A percentile compares a stretch with the other conserved stretches of the same genome.
Conservation (phyloP, 148 eudicot species). For the Talinum fruticosum region DNA sequence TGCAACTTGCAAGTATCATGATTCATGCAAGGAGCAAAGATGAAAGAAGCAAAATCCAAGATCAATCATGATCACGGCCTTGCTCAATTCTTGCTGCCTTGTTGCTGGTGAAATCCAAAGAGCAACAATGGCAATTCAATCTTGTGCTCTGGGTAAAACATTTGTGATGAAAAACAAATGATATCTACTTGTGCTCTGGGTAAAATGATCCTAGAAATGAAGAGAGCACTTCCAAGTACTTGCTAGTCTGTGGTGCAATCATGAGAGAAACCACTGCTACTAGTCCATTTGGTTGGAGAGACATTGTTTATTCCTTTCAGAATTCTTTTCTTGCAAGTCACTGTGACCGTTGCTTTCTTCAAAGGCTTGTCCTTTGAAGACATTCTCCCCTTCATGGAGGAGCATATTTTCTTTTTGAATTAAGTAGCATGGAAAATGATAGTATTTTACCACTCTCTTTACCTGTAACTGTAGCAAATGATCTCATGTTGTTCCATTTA, state of each 20-base stretch:
- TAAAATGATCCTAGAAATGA: no score
- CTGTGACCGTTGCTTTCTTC: no score
- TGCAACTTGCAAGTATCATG: background rate
- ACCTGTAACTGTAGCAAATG: background rate
- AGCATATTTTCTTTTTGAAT: background rate
- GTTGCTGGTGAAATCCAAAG: no score
- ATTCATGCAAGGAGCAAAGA: background rate
- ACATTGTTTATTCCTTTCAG: background rate
- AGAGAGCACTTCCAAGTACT: no score
- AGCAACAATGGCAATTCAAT: no score
- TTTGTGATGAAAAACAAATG: no score
- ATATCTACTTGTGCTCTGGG: no score
- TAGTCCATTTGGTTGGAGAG: background rate
- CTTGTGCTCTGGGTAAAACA: no score
- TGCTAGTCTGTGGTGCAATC: no score
- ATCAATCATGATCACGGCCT: background rate
- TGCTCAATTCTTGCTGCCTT: background rate
- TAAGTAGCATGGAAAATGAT: background rate
- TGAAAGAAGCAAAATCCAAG: background rate
- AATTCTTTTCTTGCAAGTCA: no score
- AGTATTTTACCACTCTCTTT: background rate
- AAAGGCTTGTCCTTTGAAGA: background rate
- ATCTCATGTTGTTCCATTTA: background rate
- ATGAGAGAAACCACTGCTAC: no score
- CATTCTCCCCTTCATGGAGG: background rate